Evolutionary conservation across 305 asterid species (phyloP), one percentile per base, ranked within the genome.

Genomic region (Fraxinus sp.): DNA sequence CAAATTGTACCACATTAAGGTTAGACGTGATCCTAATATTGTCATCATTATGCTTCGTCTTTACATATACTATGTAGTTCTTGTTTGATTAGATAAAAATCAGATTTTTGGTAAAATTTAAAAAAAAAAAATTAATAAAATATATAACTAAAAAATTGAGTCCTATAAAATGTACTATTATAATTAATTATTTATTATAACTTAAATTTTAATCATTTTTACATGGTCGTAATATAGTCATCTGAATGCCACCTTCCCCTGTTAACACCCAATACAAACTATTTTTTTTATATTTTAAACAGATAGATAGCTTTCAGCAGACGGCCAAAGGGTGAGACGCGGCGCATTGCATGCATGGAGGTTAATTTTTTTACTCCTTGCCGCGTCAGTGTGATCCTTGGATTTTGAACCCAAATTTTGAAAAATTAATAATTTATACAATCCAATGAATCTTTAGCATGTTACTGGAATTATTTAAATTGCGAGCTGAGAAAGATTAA

Each of bases 261-360:
- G 46, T 39, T 39, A 10, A 8, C 11, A 8, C 46, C 46, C 13
- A 8, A 39, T 39, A 39, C 46, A 1, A 8, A 8, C 46, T 39
- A 39, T 35, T 37, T 7, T 79, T 44, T 44, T 85, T 32, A n/a
- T 57, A 59, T 59, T 20, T 59, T 6, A 18, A 84, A 57, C 78
- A 76, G 35, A 84, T 83, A 68, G 32, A 83, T 79, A 37, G 71
- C 86, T 84, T 86, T 84, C 84, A 82, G 73, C 79, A 73, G 52
- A 78, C 46, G 84, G 88, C 79, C 78, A 83, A 83, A 36, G 72
- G 81, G 59, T 78, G 87, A 82, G 86, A 87, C 83, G 84, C 86
- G 83, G 85, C 83, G 44, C 66, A 83, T 74, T 55, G 57, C 1
- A 13, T 46, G 57, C 18, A 46, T 30, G 73, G 75, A 32, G 79